Evolutionary conservation across 2,329 filamentous ascomycete genomes (phyloP), one percentile per base, ranked within the genome.

Genomic region (Exophiala viscosa): DNA sequence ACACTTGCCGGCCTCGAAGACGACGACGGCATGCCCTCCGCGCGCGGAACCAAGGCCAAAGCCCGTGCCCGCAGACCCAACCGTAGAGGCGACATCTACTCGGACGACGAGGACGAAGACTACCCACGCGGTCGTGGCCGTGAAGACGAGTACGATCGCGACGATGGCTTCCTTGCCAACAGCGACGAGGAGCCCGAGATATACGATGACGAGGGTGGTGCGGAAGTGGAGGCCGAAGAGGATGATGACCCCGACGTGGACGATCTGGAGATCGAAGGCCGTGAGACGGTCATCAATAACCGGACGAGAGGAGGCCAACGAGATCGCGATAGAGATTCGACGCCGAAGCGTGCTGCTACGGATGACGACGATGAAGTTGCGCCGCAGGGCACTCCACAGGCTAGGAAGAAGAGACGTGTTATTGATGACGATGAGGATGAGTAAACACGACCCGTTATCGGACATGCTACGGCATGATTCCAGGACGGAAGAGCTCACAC

Each of bases 111-210:
- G 59, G 73, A 76, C 45, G 74, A 76, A 7, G 75, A 71, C 50
- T 67, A 69, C 23, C 69, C 72, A 20, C 68, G 73, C 38, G 67
- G 70, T 3, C 69, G 73, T 18, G 74, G 68, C 70, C 85, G 87
- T 67, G 83, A 90, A 68, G 86, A 95, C 70, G 85, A 91, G 63
- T 91, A 91, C 64, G 88, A 92, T 66, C 86, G 87, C 64, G 85
- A 88, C 43, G 88, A 91, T 64, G 87, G 86, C 48, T 92, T 92
- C 70, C 83, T 92, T 47, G 75, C 75, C 18, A 69, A 68, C 13
- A 75, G 73, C 42, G 75, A 77, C 45, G 75, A 77, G 61, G 75
- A 77, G 42, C 65, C 68, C 1, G 75, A 77, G 54, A 63, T 75
- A 31, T 72, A 68, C 13, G 74, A 69, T 7, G 69, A 72, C 17